Conservation (phyloP, 2,329 filamentous ascomycete species). For the Sclerotinia subarctica region DNA sequence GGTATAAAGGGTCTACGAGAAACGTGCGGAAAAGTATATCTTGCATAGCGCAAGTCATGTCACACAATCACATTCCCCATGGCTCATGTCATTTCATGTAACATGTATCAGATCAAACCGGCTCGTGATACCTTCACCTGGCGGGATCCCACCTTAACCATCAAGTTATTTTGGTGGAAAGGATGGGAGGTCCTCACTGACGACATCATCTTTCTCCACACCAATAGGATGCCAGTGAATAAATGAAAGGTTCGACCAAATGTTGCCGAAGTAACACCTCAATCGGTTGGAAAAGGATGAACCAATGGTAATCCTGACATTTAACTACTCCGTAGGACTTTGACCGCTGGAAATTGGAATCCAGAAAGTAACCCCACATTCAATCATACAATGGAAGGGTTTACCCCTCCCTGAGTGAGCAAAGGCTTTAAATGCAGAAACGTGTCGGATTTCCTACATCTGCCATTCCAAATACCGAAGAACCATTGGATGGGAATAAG, state of each 20-base stretch:
- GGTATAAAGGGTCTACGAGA: conserved; percentile 1
- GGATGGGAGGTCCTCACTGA: background rate
- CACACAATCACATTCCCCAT: background rate
- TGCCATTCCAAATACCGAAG: background rate
- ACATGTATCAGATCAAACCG: background rate
- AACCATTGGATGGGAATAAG: background rate
- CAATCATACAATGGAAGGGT: background rate
- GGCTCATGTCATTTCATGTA: background rate
- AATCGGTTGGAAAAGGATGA: background rate
- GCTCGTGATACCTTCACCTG: conserved; percentile 4
- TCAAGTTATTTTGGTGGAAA: background rate
- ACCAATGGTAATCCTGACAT: conserved; percentile 1
- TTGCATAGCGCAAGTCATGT: conserved; percentile 9
- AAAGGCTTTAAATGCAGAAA: background rate
- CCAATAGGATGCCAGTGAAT: background rate
- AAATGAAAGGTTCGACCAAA: background rate
- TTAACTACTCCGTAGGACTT: background rate
- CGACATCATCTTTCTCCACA: background rate
- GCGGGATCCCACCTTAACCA: background rate
- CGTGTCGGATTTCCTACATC: conserved; percentile 1
- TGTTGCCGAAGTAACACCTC: conserved; percentile 2
- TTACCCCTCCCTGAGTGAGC: background rate
- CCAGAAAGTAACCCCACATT: background rate
- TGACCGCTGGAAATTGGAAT: background rate
- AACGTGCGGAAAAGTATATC: conserved; percentile 8